Evolutionary conservation across 225 moss, liverwort and hornwort genomes (phyloP), one percentile per base, ranked within the genome.

Genomic region (Pseudoscleropodium purum): DNA sequence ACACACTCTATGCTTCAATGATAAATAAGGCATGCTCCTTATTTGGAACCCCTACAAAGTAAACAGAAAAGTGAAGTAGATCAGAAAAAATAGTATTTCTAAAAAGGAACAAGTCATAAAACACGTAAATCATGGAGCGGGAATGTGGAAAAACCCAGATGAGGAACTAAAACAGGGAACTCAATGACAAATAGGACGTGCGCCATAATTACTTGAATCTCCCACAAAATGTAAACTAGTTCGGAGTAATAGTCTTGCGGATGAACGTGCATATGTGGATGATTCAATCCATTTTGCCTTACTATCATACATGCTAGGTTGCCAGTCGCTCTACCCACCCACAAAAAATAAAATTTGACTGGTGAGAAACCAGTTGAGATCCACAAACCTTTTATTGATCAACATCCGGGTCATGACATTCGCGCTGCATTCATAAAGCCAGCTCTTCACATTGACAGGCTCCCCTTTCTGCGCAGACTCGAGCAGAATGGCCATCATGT

Each of bases 321-420:
- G 79, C 79, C 8, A 26, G 56, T 56, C 26, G n/a, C 56, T 79
- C 15, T 37, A n/a, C 37, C 25, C 15, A n/a, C n/a, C n/a, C 15
- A 0, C 30, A 56, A 0, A 54, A 18, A n/a, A 29, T 29, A 54
- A 27, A 56, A 39, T 19, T 8, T 19, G 17, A 60, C 57, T 1
- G 25, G 15, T 25, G 25, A 37, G 56, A n/a, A n/a, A 57, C 57
- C n/a, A 29, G 80, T 43, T 47, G 37, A 49, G 67, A 43, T 52
- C 1, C 49, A 16, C 64, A 13, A 39, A 91, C 93, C 93, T 91
- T 87, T 91, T 93, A 86, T 91, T 93, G 88, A 91, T 88, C 47
- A 93, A 17, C 92, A 97, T 94, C 54, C 91, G 66, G 23, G 96
- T 94, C 62, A 96, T 85, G 81, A 91, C 85, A 51, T 93, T 91